Evolutionary conservation across 2,329 filamentous ascomycete genomes (phyloP).

Genomic region (Microdochium trichocladiopsis): DNA sequence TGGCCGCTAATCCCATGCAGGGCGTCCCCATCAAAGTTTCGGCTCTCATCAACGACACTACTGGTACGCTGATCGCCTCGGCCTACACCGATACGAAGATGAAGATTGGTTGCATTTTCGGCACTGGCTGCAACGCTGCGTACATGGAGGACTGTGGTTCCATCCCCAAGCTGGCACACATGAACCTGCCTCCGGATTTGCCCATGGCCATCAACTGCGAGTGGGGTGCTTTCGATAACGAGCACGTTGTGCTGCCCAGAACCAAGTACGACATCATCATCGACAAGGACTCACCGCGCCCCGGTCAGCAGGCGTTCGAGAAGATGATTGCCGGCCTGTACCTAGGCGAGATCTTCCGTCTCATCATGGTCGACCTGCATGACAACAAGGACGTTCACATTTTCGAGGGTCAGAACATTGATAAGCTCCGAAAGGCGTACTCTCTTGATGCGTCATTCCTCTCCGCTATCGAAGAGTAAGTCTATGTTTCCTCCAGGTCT

Average conservation of each 20-base stretch:
- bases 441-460: constrained; percentile 89
- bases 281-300: constrained; percentile 85
- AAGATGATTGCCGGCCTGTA: constrained; percentile 98
- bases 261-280: constrained; percentile 83
- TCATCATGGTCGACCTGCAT: constrained; percentile 78
- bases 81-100: constrained; percentile 92
- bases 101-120: constrained; percentile 96
- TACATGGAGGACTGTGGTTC: constrained; percentile 94
- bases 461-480: constrained; percentile 80
- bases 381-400: constrained; percentile 69
- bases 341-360: constrained; percentile 88
- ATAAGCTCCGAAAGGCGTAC: constrained; percentile 77
- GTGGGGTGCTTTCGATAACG: constrained; percentile 95
- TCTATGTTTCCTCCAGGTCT: constrained; percentile 7
- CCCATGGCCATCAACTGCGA: constrained; percentile 97
- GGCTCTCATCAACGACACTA: constrained; percentile 95
- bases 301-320: constrained; percentile 91
- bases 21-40: constrained; percentile 87
- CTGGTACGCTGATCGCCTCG: constrained; percentile 91
- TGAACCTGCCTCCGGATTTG: constrained; percentile 77
- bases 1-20: constrained; percentile 31
- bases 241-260: constrained; percentile 77
- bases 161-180: constrained; percentile 87
- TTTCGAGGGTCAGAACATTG: constrained; percentile 78
- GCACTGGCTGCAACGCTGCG: constrained; percentile 94